Conservation (phyloP, 345 rosid species). For the Arabis alpina region DNA sequence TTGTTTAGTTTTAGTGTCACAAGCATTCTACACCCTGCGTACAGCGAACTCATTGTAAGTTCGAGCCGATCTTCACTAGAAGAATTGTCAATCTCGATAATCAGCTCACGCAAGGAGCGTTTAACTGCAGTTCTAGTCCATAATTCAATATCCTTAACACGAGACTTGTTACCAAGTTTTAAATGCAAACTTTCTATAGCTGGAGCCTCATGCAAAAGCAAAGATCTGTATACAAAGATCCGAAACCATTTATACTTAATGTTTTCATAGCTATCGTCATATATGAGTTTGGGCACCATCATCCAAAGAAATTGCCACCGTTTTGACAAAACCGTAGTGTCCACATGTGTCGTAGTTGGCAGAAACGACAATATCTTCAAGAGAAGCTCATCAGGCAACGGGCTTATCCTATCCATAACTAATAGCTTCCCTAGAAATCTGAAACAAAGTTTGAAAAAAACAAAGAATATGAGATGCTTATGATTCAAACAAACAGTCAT, state of each 20-base stretch:
- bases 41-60: not conserved
- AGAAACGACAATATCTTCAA: not conserved
- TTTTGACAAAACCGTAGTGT: slow-evolving; percentile 13
- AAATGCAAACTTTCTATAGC: not conserved
- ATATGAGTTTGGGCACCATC: not conserved
- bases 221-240: not conserved
- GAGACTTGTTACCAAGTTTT: not conserved
- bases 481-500: too few relatives aligned
- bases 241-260: not conserved
- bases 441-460: too few relatives aligned
- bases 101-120: not conserved
- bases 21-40: not conserved
- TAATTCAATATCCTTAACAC: not conserved
- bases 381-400: slow-evolving; percentile 1
- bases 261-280: not conserved
- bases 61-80: not conserved
- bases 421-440: too few relatives aligned
- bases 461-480: too few relatives aligned
- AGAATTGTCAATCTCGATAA: not conserved
- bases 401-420: slow-evolving; percentile 4
- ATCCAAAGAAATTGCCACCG: slow-evolving; percentile 2
- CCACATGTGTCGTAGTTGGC: not conserved
- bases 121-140: not conserved
- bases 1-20: not conserved
- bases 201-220: not conserved